These are phyloP conservation scores for Thalassiosira mediterranea DNA, from an alignment of 352 stramenopile species.

Conservation along the genomic window DNA sequence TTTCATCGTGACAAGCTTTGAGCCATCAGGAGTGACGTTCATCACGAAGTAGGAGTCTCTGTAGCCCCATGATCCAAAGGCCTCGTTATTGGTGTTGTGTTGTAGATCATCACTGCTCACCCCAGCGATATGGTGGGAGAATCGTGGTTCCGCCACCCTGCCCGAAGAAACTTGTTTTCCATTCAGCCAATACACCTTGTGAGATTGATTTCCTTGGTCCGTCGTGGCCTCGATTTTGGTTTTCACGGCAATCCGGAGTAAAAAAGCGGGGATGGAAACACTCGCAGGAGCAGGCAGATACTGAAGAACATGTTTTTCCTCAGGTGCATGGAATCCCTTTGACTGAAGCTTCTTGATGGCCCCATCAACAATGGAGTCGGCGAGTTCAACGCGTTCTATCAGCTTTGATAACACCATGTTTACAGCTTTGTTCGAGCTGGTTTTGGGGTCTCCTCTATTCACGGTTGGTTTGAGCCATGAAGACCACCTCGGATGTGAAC, in stretches of 20 bases:
- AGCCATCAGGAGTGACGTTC: constrained; percentile 56
- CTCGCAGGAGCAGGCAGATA: constrained; percentile 33
- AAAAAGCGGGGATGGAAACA: constrained; percentile 60
- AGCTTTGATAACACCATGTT: constrained; percentile 40
- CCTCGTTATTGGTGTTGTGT: constrained; percentile 52
- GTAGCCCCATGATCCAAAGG: constrained; percentile 85
- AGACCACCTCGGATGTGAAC: constrained; percentile 57
- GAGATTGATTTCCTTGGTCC: too few relatives aligned
- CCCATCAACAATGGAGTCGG: constrained; percentile 56
- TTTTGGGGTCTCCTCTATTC: constrained; percentile 2
- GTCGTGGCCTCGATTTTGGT: constrained; percentile 16
- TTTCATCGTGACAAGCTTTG: constrained; percentile 79
- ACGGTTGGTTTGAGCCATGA: constrained; percentile 57
- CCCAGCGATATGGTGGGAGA: background rate
- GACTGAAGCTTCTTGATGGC: constrained; percentile 42
- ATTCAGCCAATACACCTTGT: background rate
- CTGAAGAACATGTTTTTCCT: constrained; percentile 68
- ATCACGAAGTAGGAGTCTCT: constrained; percentile 82
- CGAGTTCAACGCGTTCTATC: constrained; percentile 52
- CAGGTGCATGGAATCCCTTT: constrained; percentile 66
- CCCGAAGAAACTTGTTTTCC: background rate
- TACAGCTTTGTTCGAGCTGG: constrained; percentile 15
- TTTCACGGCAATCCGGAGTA: constrained; percentile 57
- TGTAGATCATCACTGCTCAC: background rate
- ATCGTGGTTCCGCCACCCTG: constrained; percentile 3